Evolutionary conservation across 352 stramenopile species (phyloP), one percentile per base, ranked within the genome.

Genomic region (Globisporangium alternatum): DNA sequence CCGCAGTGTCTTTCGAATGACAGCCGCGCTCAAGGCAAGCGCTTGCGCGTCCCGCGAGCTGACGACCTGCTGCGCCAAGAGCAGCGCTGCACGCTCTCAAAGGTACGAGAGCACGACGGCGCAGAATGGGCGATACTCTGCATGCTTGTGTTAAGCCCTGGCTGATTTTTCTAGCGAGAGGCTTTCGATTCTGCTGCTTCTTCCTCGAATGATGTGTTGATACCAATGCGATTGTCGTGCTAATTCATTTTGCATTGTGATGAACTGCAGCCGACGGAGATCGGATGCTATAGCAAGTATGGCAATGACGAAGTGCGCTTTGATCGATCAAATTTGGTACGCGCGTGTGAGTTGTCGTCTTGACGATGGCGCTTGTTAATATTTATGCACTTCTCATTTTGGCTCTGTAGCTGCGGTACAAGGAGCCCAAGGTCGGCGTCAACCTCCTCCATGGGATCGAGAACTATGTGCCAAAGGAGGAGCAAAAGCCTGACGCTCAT

Each of bases 271-370:
- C 81, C 81, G 0, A 66, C 65, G 25, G 81, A 93, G 62, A 76
- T 93, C 21, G 80, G 78, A 10, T 75, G 80, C 52, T 93, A 86
- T 48, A 93, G 84, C 65, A 88, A 82, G 68, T 78, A 74, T 37
- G 63, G 49, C 3, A 65, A 77, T n/a, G 69, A 69, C 7, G 25
- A 67, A 10, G 71, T 93, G 13, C 56, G 62, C 25, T 93, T 89
- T 33, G 79, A 91, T 55, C 74, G 74, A 4, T 88, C 77, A 3
- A 88, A 90, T 52, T 33, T 93, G 78, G 84, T 91, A 55, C 33
- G 75, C 48, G 7, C 5, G 12, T n/a, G 30, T 47, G 33, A 7
- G 30, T 39, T 37, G 19, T 17, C 25, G 21, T 51, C 49, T 21
- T 17, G 31, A 48, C 35, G 25, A 59, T 60, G 21, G 12, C 22